Evolutionary conservation across 768 basidiomycete genomes (phyloP), one percentile per base, ranked within the genome.

Genomic region (Gloeopeniophorella convolvens): DNA sequence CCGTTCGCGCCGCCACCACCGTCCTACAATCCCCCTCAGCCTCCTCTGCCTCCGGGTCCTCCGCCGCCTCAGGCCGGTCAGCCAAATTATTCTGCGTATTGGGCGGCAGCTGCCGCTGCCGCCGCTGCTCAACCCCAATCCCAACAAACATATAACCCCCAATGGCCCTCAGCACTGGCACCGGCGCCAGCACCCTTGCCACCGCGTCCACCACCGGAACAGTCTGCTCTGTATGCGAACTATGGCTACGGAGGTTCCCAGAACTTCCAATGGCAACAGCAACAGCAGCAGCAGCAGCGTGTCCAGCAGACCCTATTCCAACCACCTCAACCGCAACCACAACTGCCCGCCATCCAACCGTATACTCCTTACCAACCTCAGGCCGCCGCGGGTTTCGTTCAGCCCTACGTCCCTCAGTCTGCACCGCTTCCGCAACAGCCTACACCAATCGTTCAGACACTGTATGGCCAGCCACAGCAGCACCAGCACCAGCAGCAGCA

Each of bases 221-320:
- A 91, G 62, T 86, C 83, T 62, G 83, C 86, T 21, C 68, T 93
- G 18, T 94, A 93, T 62, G 89, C 89, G 1, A 92, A 92, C 63
- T 94, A 94, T 62, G 91, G 91, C 27, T 94, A 95, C 64, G 88
- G 89, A 2, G 76, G 79, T 41, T 83, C 85, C 58, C 68, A 70
- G 60, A 72, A 67, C 54, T 63, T 71, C 52, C 70, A 75, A 60
- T 80, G 81, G 77, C 82, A 81, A 54, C 75, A 78, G 48, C 82
- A 83, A 59, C 83, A 83, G 36, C 81, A 79, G 35, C 82, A 82
- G 42, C 76, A 71, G 40, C 72, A 74, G 52, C 68, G 64, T 13
- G 69, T 65, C 9, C 79, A 69, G 40, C 73, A 76, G 47, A 73
- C 78, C 36, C 74, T 74, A 51, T 76, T 73, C 12, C 74, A 78